A percentile compares a stretch with the other conserved stretches of the same genome.
phyloP scores from a whole-genome alignment of 352 stramenopile genomes.

The Sclerospora graminicola region DNA sequence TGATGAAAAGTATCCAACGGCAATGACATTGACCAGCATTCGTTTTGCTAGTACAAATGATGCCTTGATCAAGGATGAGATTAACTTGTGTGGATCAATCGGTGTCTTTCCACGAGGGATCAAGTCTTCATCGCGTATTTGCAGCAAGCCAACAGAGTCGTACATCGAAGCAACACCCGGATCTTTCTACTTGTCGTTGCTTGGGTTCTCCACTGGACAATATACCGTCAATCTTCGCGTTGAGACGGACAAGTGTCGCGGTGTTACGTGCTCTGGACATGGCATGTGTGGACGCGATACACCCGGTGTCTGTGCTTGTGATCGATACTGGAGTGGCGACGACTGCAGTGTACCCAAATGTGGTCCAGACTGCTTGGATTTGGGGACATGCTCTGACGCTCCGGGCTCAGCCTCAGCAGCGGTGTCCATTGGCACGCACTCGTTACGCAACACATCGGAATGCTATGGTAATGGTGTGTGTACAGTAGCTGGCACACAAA shows the following conservation, averaged over 20 bases:
- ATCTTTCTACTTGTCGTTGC: conserved; percentile 59
- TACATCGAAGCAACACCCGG: conserved; percentile 49
- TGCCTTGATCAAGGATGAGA: conserved; percentile 31
- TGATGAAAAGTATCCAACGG: conserved; percentile 42
- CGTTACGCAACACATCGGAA: conserved; percentile 47
- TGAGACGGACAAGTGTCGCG: conserved; percentile 57
- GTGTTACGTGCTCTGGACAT: conserved; percentile 45
- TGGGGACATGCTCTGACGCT: conserved; percentile 34
- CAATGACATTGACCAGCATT: conserved; percentile 27
- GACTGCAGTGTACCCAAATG: conserved; percentile 67
- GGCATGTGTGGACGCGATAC: conserved; percentile 52
- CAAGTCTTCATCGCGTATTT: conserved; percentile 50
- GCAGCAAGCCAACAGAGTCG: conserved; percentile 30
- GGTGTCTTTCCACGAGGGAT: conserved; percentile 49
- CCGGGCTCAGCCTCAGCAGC: conserved; percentile 3
- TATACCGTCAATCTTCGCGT: conserved; percentile 29
- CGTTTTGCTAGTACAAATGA: conserved; percentile 51
- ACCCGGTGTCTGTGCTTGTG: conserved; percentile 55
- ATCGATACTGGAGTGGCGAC: conserved; percentile 66
- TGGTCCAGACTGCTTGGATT: conserved; percentile 55
- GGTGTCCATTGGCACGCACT: conserved; percentile 13
- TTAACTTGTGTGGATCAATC: conserved; percentile 57
- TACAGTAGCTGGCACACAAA: conserved; percentile 11
- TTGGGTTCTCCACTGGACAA: conserved; percentile 34
- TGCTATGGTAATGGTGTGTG: conserved; percentile 73